phyloP scores from a whole-genome alignment of 768 basidiomycete genomes.

The Macrocybe gigantea region DNA sequence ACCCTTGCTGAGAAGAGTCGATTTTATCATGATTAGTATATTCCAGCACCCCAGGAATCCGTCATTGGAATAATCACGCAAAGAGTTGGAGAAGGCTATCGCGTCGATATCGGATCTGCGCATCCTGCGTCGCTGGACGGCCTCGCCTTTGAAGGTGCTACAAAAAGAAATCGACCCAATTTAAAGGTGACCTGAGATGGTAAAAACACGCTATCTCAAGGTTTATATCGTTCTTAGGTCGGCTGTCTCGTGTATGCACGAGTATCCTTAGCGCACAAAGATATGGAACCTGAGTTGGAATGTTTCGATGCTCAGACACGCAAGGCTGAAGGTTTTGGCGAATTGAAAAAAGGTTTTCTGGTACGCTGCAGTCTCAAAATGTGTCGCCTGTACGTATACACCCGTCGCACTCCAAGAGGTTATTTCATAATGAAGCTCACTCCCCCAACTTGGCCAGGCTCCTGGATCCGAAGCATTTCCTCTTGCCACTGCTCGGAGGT shows the following conservation, averaged over 20 bases:
- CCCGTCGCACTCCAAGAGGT: neutral
- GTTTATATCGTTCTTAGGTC: constrained; percentile 43
- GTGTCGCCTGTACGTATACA: constrained; percentile 69
- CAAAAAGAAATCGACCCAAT: constrained; percentile 90
- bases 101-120: constrained; percentile 90
- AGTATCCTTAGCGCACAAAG: constrained; percentile 89
- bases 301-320: constrained; percentile 93
- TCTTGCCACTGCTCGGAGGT: constrained; percentile 75
- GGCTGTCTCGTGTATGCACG: constrained; percentile 89
- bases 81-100: constrained; percentile 82
- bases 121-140: constrained; percentile 83
- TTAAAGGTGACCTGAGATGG: constrained; percentile 56
- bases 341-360: constrained; percentile 85
- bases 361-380: constrained; percentile 77
- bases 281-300: constrained; percentile 97
- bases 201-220: neutral
- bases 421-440: neutral
- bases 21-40: constrained; percentile 51
- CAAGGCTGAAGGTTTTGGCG: constrained; percentile 91
- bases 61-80: constrained; percentile 82
- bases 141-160: constrained; percentile 93
- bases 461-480: constrained; percentile 74
- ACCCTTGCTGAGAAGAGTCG: neutral
- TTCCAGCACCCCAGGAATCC: constrained; percentile 84
- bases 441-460: constrained; percentile 38